Conservation (phyloP, 169 alveolate genomes). For the Theileria sp. region DNA sequence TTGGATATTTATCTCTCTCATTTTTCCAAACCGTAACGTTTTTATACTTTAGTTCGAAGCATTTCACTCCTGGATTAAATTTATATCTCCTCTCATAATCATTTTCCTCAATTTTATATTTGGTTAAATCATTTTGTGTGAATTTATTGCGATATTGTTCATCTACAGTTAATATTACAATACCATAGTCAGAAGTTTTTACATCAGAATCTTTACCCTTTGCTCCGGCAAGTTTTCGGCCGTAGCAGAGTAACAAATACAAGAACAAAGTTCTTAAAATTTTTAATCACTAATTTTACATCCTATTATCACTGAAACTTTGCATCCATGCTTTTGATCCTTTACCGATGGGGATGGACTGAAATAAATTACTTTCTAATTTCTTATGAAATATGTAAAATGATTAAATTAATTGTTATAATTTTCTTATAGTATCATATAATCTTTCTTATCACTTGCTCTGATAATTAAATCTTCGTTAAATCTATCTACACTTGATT, state of each 20-base stretch:
- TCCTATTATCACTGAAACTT: neutral
- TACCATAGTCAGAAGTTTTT: neutral
- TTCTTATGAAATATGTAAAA: neutral
- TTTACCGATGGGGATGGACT: neutral
- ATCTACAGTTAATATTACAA: neutral
- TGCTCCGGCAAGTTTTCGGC: neutral
- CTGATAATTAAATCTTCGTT: slow-evolving; percentile 53
- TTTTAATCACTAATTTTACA: neutral
- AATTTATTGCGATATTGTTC: neutral
- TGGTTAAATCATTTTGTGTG: neutral
- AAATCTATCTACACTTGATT: slow-evolving; percentile 49
- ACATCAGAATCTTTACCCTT: neutral
- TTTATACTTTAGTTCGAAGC: neutral
- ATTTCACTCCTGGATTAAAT: neutral
- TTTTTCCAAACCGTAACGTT: neutral
- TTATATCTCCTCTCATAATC: neutral
- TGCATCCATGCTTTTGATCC: neutral
- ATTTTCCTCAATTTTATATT: neutral
- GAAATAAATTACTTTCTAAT: neutral
- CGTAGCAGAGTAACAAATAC: neutral
- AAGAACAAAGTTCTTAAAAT: neutral
- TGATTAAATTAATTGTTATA: neutral
- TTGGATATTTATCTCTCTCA: neutral
- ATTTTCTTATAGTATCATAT: slow-evolving; percentile 32
- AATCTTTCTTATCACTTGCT: slow-evolving; percentile 62